These are phyloP conservation scores for Pseudozyma pruni DNA, from an alignment of 1,284 basidiomycete species.

Conservation along the genomic window DNA sequence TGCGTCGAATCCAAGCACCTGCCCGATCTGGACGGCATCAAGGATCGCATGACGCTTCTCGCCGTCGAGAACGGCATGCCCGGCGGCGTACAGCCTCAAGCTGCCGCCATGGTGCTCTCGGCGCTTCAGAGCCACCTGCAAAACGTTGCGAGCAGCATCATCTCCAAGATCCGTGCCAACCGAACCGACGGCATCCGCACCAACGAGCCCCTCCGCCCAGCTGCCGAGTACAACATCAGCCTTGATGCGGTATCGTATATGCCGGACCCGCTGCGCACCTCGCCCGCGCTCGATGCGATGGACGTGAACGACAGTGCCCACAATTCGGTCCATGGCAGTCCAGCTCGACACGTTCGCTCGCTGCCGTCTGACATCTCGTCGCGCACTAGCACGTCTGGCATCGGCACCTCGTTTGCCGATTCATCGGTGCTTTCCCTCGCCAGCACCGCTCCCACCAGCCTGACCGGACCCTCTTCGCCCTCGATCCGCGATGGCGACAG, in stretches of 20 bases:
- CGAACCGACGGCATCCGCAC: constrained; percentile 53
- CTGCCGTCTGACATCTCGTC: constrained; percentile 47
- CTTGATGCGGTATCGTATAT: constrained; percentile 23
- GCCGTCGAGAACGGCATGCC: constrained; percentile 68
- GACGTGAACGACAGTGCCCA: constrained; percentile 36
- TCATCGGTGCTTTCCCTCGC: constrained; percentile 55
- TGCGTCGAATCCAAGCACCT: constrained; percentile 68
- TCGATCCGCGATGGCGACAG: constrained; percentile 40
- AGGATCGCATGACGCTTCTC: constrained; percentile 68
- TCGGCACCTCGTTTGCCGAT: constrained; percentile 50
- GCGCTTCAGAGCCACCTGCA: constrained; percentile 67
- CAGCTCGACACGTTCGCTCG: constrained; percentile 29
- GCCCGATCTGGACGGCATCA: constrained; percentile 68
- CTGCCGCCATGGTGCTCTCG: constrained; percentile 65
- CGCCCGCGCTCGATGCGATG: constrained; percentile 33
- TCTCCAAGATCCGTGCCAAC: constrained; percentile 61
- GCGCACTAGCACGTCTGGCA: constrained; percentile 42
- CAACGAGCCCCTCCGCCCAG: constrained; percentile 35
- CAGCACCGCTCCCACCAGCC: constrained; percentile 54
- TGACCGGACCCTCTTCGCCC: constrained; percentile 39
- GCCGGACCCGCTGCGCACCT: constrained; percentile 10
- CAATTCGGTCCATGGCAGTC: constrained; percentile 32
- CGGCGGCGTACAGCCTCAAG: constrained; percentile 66
- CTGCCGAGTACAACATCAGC: constrained; percentile 25
- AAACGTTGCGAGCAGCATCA: constrained; percentile 59